Percentiles rank a stretch among this genome's conserved stretches.
Conservation (phyloP, 805 yeast genomes). For the Starmerella bombi region DNA sequence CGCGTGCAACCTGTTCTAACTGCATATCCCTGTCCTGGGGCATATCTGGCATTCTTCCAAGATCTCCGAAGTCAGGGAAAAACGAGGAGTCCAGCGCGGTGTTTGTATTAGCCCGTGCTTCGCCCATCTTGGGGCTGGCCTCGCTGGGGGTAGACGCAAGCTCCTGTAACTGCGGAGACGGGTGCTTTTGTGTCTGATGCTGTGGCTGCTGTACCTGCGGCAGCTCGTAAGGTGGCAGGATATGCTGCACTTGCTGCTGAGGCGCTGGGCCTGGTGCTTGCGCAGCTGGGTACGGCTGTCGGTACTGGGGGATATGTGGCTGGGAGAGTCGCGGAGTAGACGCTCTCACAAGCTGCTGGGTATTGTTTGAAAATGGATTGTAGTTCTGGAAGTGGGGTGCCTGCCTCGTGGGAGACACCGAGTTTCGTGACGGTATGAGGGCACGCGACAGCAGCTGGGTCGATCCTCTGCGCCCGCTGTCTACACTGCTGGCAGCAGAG, state of each 20-base stretch:
- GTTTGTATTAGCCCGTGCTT: neutral
- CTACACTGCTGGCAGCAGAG: too few species aligned
- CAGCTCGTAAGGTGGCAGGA: neutral
- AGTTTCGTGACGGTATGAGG: too few species aligned
- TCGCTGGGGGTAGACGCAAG: neutral
- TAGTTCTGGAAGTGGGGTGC: neutral
- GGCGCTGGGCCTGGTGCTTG: too few species aligned
- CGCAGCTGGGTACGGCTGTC: too few species aligned
- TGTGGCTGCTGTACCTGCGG: neutral
- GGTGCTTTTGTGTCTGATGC: neutral
- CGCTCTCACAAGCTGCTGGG: neutral
- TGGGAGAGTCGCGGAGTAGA: neutral
- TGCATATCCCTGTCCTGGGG: constrained; percentile 8
- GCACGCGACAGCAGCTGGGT: too few species aligned
- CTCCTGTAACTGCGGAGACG: neutral
- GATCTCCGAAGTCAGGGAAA: constrained; percentile 18
- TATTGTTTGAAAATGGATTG: neutral
- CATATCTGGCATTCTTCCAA: constrained; percentile 1
- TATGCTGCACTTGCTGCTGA: neutral
- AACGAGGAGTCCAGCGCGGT: constrained; percentile 3
- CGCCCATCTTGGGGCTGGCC: neutral
- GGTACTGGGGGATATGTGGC: neutral
- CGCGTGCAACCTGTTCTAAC: constrained; percentile 15
- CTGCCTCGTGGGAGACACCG: neutral
- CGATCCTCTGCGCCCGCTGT: too few species aligned